These are phyloP conservation scores for Citrus reticulata DNA, from an alignment of 345 rosid species.

Conservation along the genomic window DNA sequence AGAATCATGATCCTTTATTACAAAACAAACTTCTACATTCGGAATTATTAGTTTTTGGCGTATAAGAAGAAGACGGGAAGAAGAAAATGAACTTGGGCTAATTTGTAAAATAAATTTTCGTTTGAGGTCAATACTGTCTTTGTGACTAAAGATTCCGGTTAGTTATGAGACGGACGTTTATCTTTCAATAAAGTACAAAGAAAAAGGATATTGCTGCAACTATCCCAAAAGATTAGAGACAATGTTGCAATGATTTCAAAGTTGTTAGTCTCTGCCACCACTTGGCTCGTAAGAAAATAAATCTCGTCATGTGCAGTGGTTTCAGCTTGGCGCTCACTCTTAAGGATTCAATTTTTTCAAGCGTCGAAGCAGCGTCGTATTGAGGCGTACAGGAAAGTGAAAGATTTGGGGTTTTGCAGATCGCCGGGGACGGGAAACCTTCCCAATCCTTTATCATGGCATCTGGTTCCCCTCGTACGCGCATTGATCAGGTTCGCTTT, in stretches of 20 bases:
- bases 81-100: background rate
- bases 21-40: too few species aligned
- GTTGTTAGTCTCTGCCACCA: background rate
- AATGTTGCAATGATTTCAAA: background rate
- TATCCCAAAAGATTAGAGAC: background rate
- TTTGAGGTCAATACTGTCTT: background rate
- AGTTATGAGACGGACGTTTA: background rate
- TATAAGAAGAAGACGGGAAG: background rate
- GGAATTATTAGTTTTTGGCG: too few species aligned
- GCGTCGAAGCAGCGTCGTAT: background rate
- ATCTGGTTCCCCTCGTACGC: slow-evolving; percentile 50
- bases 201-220: background rate
- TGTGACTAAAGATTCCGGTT: background rate
- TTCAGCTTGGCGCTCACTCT: slow-evolving; percentile 11
- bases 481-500: slow-evolving; percentile 65
- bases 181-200: too few species aligned
- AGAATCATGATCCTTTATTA: too few species aligned
- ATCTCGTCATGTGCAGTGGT: background rate
- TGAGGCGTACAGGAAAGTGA: slow-evolving; percentile 4
- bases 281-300: background rate
- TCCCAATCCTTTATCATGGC: slow-evolving; percentile 42
- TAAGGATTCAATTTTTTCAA: background rate
- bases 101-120: too few species aligned
- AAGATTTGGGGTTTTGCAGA: slow-evolving; percentile 31
- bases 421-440: slow-evolving; percentile 21